Percentiles rank a stretch among this genome's conserved stretches.
phyloP scores from a whole-genome alignment of 352 stramenopile genomes.

The Phytophthora pluvialis region DNA sequence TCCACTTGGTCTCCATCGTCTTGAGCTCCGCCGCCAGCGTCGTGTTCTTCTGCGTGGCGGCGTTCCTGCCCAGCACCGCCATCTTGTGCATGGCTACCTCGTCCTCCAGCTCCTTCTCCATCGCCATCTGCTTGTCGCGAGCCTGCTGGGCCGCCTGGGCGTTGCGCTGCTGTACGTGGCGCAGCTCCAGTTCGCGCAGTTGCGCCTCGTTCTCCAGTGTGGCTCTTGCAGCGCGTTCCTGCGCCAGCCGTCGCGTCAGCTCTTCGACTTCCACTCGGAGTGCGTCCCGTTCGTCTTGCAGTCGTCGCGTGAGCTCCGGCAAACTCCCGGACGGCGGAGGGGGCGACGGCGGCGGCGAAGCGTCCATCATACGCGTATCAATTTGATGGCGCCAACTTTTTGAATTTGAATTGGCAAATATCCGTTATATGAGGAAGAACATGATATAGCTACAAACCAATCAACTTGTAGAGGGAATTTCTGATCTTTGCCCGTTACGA shows the following conservation, averaged over 20 bases:
- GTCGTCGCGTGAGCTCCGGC: conserved; percentile 60
- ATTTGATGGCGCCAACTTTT: conserved; percentile 23
- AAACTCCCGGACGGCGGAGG: conserved; percentile 34
- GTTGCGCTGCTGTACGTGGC: conserved; percentile 68
- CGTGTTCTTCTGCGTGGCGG: conserved; percentile 62
- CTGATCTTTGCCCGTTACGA: conserved; percentile 10
- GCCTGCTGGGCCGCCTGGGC: conserved; percentile 57
- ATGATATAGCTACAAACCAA: conserved; percentile 18
- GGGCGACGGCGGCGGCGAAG: conserved; percentile 14
- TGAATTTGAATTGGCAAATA: conserved; percentile 32
- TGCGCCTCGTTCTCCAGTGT: conserved; percentile 69
- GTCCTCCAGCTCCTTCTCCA: conserved; percentile 73
- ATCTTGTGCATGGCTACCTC: conserved; percentile 60
- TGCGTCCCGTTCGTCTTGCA: conserved; percentile 70
- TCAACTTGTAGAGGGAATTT: neutral
- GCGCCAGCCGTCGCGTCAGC: conserved; percentile 47
- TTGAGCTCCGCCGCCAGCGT: conserved; percentile 55
- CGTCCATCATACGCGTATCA: conserved; percentile 18
- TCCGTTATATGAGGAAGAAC: neutral
- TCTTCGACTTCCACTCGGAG: conserved; percentile 59
- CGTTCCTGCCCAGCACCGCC: conserved; percentile 54
- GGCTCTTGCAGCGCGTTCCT: conserved; percentile 43
- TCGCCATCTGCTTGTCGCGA: conserved; percentile 48
- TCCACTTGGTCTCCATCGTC: conserved; percentile 60
- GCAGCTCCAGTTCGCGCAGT: conserved; percentile 69